Evolutionary conservation across 306 rosid species (phyloP).

Genomic region (Herpetospermum pedunculosum): DNA sequence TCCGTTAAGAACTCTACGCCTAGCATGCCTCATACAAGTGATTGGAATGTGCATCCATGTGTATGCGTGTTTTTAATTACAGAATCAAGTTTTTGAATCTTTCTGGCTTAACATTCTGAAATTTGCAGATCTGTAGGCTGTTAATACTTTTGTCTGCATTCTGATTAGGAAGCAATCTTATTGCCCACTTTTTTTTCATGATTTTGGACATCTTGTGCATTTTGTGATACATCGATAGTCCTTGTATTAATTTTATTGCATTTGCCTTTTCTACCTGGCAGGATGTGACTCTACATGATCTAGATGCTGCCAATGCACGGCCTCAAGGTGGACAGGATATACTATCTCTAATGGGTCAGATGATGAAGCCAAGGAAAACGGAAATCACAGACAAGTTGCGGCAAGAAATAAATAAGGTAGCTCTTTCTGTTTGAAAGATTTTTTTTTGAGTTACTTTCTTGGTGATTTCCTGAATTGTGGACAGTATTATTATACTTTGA

Average conservation of each 20-base stretch:
- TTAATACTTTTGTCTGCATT: background rate
- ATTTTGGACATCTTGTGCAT: background rate
- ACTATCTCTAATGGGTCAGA: constrained; percentile 94
- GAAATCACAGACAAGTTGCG: constrained; percentile 13
- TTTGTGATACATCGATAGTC: background rate
- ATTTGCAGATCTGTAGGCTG: background rate
- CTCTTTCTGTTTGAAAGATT: background rate
- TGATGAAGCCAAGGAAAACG: constrained; percentile 97
- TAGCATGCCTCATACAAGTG: background rate
- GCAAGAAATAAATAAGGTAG: constrained; percentile 11
- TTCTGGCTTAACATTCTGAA: background rate
- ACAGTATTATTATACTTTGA: background rate
- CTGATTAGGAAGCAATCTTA: background rate
- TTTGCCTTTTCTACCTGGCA: constrained; percentile 9
- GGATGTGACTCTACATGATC: constrained; percentile 80
- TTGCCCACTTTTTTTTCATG: background rate
- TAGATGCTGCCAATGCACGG: constrained; percentile 28
- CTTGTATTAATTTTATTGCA: background rate
- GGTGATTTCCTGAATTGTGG: background rate
- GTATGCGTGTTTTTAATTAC: background rate
- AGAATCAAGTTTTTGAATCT: background rate
- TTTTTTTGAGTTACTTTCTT: background rate
- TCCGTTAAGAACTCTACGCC: background rate
- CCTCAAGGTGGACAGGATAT: constrained; percentile 99
- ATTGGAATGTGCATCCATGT: background rate